Conservation (phyloP, 169 alveolate genomes). For the Plasmodium inui region DNA sequence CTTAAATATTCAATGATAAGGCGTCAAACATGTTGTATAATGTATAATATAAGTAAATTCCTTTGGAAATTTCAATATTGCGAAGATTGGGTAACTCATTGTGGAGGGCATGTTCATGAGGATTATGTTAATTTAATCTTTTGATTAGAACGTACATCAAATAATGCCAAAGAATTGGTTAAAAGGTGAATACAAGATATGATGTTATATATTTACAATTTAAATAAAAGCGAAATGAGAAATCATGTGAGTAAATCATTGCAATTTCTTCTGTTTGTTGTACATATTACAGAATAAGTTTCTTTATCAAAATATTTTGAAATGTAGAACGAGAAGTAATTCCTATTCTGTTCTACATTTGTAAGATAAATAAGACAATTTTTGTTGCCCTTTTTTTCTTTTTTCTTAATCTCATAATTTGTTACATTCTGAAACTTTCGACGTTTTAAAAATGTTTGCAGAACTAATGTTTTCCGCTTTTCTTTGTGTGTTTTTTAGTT, state of each 20-base stretch:
- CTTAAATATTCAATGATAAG: background rate
- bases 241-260: background rate
- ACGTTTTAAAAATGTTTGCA: background rate
- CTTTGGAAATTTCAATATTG: background rate
- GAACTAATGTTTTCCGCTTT: background rate
- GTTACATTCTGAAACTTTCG: background rate
- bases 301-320: background rate
- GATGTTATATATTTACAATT: constrained; percentile 1
- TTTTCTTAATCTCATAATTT: background rate
- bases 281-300: background rate
- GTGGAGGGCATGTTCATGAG: background rate
- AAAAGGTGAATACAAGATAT: background rate
- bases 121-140: background rate
- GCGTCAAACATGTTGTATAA: background rate
- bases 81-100: background rate
- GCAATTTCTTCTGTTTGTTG: background rate
- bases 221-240: background rate
- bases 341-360: background rate
- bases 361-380: background rate
- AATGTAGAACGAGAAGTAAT: background rate
- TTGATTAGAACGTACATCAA: background rate
- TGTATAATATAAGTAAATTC: background rate
- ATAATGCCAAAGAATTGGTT: background rate
- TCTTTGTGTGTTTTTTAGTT: background rate
- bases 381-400: background rate